Evolutionary conservation across 352 stramenopile genomes (phyloP).

Genomic region (Globisporangium uncinulatum): DNA sequence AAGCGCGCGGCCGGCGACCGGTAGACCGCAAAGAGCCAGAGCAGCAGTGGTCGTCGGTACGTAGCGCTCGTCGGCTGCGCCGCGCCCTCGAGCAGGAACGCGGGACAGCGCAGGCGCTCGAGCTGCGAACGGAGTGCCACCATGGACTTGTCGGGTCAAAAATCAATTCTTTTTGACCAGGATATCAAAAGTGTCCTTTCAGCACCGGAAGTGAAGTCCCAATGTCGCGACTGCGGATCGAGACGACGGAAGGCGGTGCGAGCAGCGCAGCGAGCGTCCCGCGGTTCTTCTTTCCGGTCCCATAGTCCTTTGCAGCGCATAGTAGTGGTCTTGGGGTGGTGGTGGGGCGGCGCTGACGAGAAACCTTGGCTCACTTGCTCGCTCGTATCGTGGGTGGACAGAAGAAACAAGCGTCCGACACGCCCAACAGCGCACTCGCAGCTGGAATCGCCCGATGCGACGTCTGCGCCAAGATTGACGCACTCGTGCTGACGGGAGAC

Average conservation of each 20-base stretch:
- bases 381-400: not conserved
- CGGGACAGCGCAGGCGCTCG: conserved; percentile 26
- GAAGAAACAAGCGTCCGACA: conserved; percentile 1
- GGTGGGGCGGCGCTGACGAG: not conserved
- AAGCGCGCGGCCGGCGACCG: conserved; percentile 19
- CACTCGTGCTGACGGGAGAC: conserved; percentile 14
- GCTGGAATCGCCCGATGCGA: conserved; percentile 6
- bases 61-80: conserved; percentile 6
- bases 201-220: no score
- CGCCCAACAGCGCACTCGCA: conserved; percentile 5
- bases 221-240: conserved; percentile 6
- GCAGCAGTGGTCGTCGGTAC: conserved; percentile 27
- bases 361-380: no score
- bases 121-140: conserved; percentile 18
- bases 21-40: conserved; percentile 43
- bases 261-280: conserved; percentile 22
- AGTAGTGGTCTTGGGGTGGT: not conserved
- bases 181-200: not conserved
- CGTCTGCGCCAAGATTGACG: not conserved
- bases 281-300: conserved; percentile 42
- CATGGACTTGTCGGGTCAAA: not conserved
- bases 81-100: conserved; percentile 20
- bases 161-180: no score
- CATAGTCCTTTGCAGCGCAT: not conserved
- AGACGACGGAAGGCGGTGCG: not conserved